phyloP scores from a whole-genome alignment of 495 filamentous ascomycete species.

The Trichocladium uniseriatum region DNA sequence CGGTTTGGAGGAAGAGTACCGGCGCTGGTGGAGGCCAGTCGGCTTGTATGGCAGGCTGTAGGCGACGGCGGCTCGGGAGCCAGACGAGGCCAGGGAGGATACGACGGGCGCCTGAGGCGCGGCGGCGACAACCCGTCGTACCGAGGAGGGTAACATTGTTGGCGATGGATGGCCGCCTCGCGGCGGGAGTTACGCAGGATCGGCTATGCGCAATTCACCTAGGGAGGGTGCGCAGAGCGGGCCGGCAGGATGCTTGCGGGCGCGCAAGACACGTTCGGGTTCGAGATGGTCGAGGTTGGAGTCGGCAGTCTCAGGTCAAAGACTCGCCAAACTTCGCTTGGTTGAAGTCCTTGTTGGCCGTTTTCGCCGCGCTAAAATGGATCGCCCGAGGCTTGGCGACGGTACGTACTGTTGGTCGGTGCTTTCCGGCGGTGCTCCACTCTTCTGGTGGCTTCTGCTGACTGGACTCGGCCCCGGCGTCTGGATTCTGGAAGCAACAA shows the following conservation, averaged over 20 bases:
- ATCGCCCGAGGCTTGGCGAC: constrained; percentile 12
- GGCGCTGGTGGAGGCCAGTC: constrained; percentile 33
- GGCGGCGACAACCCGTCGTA: constrained; percentile 38
- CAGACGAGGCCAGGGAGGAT: constrained; percentile 28
- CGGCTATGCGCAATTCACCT: neutral
- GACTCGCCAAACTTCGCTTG: constrained; percentile 14
- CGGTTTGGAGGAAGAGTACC: constrained; percentile 50
- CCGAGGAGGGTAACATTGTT: constrained; percentile 44
- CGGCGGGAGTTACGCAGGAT: constrained; percentile 4
- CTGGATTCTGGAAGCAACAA: too few species aligned
- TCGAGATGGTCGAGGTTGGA: constrained; percentile 5
- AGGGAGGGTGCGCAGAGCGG: neutral
- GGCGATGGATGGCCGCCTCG: constrained; percentile 14
- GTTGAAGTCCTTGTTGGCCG: constrained; percentile 23
- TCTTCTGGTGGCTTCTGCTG: neutral
- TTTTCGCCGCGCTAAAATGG: constrained; percentile 23
- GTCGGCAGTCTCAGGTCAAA: constrained; percentile 11
- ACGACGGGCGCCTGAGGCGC: constrained; percentile 35
- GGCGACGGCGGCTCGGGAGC: constrained; percentile 27
- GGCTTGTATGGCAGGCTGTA: constrained; percentile 31
- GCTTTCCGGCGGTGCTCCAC: neutral
- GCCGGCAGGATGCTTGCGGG: neutral
- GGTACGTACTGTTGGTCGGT: constrained; percentile 10
- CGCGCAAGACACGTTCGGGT: neutral
- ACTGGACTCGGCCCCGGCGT: too few species aligned